phyloP scores from a whole-genome alignment of 805 yeast genomes.

The Naumovozyma baii region DNA sequence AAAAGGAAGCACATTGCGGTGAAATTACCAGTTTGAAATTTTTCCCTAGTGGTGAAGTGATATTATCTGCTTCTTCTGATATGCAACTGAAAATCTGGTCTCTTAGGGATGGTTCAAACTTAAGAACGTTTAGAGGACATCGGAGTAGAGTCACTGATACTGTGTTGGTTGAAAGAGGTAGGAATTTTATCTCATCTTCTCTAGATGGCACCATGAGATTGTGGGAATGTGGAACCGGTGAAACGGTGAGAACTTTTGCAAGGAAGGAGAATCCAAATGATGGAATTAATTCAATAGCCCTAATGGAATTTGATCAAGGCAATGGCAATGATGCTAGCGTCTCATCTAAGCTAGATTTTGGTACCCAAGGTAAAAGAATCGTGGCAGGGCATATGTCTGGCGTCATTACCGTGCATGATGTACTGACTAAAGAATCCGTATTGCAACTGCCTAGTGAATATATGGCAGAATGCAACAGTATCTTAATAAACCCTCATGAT shows the following conservation, averaged over 20 bases:
- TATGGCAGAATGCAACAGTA: slow-evolving; percentile 18
- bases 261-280: slow-evolving; percentile 31
- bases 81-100: slow-evolving; percentile 55
- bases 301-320: no score
- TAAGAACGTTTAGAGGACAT: slow-evolving; percentile 46
- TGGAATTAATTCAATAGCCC: slow-evolving; percentile 26
- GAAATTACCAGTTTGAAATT: slow-evolving; percentile 37
- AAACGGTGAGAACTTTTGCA: slow-evolving; percentile 33
- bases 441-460: slow-evolving; percentile 22
- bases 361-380: slow-evolving; percentile 36
- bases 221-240: slow-evolving; percentile 64
- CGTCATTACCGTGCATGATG: slow-evolving; percentile 34
- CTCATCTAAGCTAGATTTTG: slow-evolving; percentile 37
- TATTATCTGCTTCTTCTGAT: slow-evolving; percentile 52
- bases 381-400: slow-evolving; percentile 37
- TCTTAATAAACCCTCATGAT: slow-evolving; percentile 4
- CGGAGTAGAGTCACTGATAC: slow-evolving; percentile 39
- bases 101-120: slow-evolving; percentile 35
- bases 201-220: slow-evolving; percentile 46
- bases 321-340: slow-evolving; percentile 21
- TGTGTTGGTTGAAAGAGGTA: slow-evolving; percentile 50
- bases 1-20: slow-evolving; percentile 39
- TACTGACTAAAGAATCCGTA: slow-evolving; percentile 21
- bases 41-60: slow-evolving; percentile 59
- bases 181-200: slow-evolving; percentile 52